phyloP scores from a whole-genome alignment of 2,329 filamentous ascomycete species.

The Plenodomus tracheiphilus region DNA sequence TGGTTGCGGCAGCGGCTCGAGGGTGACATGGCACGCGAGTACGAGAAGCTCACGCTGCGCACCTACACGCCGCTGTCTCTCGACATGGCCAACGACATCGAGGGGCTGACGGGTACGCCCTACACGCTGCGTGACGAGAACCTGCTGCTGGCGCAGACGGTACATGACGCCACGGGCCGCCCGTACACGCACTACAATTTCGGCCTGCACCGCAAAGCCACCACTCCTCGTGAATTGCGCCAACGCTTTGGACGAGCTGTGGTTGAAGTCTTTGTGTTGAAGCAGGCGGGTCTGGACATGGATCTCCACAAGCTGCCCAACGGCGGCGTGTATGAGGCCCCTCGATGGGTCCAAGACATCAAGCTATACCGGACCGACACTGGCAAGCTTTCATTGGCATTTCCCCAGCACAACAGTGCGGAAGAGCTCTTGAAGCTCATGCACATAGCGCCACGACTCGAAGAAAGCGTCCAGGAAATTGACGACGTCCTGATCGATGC shows the following conservation, averaged over 20 bases:
- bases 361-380: constrained; percentile 23
- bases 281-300: constrained; percentile 30
- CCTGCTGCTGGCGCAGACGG: constrained; percentile 31
- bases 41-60: constrained; percentile 39
- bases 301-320: constrained; percentile 31
- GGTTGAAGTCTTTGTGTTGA: constrained; percentile 58
- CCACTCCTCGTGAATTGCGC: constrained; percentile 20
- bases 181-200: constrained; percentile 35
- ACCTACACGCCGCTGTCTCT: constrained; percentile 38
- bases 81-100: constrained; percentile 36
- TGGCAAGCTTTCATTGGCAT: constrained; percentile 27
- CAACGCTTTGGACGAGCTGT: constrained; percentile 58
- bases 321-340: constrained; percentile 31
- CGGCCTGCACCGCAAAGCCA: constrained; percentile 22
- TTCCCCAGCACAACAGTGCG: constrained; percentile 21
- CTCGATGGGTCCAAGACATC: constrained; percentile 34
- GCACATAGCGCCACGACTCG: constrained; percentile 23
- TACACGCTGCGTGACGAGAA: constrained; percentile 36
- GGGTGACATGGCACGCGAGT: constrained; percentile 31
- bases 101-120: constrained; percentile 34
- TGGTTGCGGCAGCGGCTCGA: constrained; percentile 44
- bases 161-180: constrained; percentile 39
- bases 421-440: constrained; percentile 29
- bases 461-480: constrained; percentile 11
- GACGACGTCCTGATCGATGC: constrained; percentile 27